A percentile compares a stretch with the other conserved stretches of the same genome.
Conservation (phyloP, 2,329 filamentous ascomycete species). For the Botrytis cinerea region DNA sequence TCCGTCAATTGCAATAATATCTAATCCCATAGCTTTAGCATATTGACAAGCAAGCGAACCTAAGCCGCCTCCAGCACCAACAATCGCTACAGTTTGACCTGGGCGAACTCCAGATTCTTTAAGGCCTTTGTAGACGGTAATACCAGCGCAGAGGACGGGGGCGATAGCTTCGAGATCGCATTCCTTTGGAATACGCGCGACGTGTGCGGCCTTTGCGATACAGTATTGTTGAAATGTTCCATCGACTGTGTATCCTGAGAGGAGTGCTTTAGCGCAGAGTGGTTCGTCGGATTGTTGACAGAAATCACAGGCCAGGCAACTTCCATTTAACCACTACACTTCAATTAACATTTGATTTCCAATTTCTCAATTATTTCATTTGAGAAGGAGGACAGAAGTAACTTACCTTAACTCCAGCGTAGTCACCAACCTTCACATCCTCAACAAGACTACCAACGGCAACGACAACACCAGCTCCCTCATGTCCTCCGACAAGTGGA, state of each 20-base stretch:
- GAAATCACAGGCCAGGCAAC: constrained; percentile 80
- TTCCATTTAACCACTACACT: constrained; percentile 78
- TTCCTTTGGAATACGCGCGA: constrained; percentile 78
- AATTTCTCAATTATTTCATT: background rate
- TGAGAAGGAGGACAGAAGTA: background rate
- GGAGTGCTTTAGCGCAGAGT: constrained; percentile 71
- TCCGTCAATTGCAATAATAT: constrained; percentile 77
- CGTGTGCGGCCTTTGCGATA: constrained; percentile 82
- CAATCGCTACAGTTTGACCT: constrained; percentile 79
- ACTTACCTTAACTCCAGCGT: constrained; percentile 73
- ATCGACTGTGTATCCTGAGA: constrained; percentile 92
- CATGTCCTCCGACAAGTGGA: constrained; percentile 80
- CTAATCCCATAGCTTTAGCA: constrained; percentile 85
- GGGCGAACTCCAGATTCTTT: constrained; percentile 77
- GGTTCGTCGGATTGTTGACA: constrained; percentile 81
- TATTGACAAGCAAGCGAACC: constrained; percentile 82
- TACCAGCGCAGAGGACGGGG: constrained; percentile 80
- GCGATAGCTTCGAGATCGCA: constrained; percentile 74
- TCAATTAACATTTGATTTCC: constrained; percentile 25
- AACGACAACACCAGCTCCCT: constrained; percentile 81
- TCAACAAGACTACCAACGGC: constrained; percentile 74
- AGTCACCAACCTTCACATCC: constrained; percentile 78
- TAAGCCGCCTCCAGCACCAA: constrained; percentile 83
- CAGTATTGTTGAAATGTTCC: constrained; percentile 92
- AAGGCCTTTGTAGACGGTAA: constrained; percentile 89